phyloP scores from a whole-genome alignment of 2,329 filamentous ascomycete species.

The Cryphonectria parasitica region DNA sequence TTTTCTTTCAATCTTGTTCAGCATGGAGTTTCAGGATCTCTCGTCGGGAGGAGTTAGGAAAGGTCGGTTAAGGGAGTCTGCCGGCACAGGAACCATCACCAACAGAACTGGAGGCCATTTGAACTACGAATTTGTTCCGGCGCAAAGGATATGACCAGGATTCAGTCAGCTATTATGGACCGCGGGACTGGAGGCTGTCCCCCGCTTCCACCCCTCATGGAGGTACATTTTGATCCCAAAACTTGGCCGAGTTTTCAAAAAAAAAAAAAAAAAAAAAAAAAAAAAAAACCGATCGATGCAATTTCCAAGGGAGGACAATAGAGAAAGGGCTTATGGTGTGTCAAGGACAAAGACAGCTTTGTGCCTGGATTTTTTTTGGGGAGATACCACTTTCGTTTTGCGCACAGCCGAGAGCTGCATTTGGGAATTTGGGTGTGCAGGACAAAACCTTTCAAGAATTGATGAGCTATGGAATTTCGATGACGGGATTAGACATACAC shows the following conservation, averaged over 20 bases:
- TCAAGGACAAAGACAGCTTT: background rate
- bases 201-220: background rate
- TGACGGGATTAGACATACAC: background rate
- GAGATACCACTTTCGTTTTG: constrained; percentile 5
- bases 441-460: background rate
- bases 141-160: constrained; percentile 8
- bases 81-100: background rate
- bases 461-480: constrained; percentile 1
- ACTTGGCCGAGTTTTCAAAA: background rate
- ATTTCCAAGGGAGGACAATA: background rate
- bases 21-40: constrained; percentile 32
- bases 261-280: background rate
- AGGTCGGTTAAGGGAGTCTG: background rate
- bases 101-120: constrained; percentile 6
- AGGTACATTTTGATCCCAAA: background rate
- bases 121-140: background rate
- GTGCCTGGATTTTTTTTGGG: background rate
- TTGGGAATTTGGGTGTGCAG: background rate
- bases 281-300: background rate
- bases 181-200: background rate
- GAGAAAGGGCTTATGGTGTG: background rate
- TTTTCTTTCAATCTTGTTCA: constrained; percentile 22
- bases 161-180: background rate
- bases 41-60: background rate
- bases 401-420: background rate